Conservation (phyloP, 2,329 filamentous ascomycete genomes). For the Botryosphaeria dothidea region DNA sequence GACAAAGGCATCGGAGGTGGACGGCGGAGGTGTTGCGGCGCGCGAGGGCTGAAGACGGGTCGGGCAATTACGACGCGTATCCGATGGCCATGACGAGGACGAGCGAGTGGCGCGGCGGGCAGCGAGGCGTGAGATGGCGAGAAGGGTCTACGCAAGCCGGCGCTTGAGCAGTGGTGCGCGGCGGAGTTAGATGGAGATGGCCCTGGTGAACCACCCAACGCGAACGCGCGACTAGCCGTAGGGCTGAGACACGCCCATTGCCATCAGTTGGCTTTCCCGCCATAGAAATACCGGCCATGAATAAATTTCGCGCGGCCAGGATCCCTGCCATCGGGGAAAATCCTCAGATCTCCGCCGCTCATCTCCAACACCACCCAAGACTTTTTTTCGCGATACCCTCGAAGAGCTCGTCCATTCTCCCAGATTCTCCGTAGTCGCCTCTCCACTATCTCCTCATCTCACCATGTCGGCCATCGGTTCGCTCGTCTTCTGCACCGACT, state of each 20-base stretch:
- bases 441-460: background rate
- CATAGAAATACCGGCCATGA: background rate
- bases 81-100: background rate
- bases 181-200: slow-evolving; percentile 11
- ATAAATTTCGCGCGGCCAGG: background rate
- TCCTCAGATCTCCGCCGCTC: slow-evolving; percentile 14
- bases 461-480: slow-evolving; percentile 89
- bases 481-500: slow-evolving; percentile 89
- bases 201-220: background rate
- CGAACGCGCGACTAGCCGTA: slow-evolving; percentile 10
- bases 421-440: background rate
- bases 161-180: background rate
- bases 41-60: background rate
- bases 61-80: background rate
- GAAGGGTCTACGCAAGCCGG: background rate
- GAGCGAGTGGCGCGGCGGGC: background rate
- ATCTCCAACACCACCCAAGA: slow-evolving; percentile 3
- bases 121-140: background rate
- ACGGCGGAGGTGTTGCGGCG: slow-evolving; percentile 1
- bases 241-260: background rate
- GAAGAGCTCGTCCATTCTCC: background rate
- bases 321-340: slow-evolving; percentile 18
- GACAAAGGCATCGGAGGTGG: slow-evolving; percentile 8
- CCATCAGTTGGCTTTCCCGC: background rate
- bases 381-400: slow-evolving; percentile 12